A percentile compares a stretch with the other conserved stretches of the same genome.
Evolutionary conservation across 768 basidiomycete species (phyloP).

Genomic region (Kondoa malvinella): DNA sequence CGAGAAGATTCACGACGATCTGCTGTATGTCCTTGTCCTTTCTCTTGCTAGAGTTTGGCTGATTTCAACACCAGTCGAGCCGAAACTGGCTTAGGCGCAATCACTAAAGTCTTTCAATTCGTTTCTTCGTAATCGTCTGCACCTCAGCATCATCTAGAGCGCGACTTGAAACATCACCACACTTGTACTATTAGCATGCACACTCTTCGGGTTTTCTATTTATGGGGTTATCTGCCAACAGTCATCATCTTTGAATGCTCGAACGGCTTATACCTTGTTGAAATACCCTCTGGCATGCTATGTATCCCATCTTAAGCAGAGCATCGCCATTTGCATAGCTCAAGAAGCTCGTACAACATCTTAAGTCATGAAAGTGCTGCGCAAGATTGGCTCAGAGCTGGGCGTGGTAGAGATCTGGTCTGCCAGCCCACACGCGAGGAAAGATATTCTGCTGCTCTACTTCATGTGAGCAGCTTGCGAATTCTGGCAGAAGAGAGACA

Average conservation of each 20-base stretch:
- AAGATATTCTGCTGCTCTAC: neutral
- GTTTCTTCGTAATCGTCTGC: slow-evolving; percentile 5
- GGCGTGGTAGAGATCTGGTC: neutral
- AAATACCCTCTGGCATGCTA: too few species aligned
- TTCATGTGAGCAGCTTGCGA: neutral
- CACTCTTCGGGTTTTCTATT: too few species aligned
- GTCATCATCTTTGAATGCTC: too few species aligned
- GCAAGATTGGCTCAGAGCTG: neutral
- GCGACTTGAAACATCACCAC: too few species aligned
- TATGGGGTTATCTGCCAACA: too few species aligned
- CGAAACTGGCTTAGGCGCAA: slow-evolving; percentile 62
- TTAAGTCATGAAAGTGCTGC: neutral
- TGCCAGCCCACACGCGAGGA: neutral
- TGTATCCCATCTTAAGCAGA: too few species aligned
- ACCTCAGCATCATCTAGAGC: too few species aligned
- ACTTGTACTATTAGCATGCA: too few species aligned
- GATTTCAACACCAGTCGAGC: slow-evolving; percentile 38
- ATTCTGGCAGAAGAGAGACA: neutral
- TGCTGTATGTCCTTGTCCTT: slow-evolving; percentile 40
- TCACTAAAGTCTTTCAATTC: slow-evolving; percentile 82
- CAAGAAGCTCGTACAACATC: too few species aligned
- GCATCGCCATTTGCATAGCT: too few species aligned
- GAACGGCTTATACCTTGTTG: too few species aligned
- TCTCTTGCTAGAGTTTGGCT: neutral
- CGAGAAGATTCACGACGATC: slow-evolving; percentile 81